Evolutionary conservation across 2,329 filamentous ascomycete species (phyloP), one percentile per base, ranked within the genome.

Genomic region (Coniochaeta prunicola): DNA sequence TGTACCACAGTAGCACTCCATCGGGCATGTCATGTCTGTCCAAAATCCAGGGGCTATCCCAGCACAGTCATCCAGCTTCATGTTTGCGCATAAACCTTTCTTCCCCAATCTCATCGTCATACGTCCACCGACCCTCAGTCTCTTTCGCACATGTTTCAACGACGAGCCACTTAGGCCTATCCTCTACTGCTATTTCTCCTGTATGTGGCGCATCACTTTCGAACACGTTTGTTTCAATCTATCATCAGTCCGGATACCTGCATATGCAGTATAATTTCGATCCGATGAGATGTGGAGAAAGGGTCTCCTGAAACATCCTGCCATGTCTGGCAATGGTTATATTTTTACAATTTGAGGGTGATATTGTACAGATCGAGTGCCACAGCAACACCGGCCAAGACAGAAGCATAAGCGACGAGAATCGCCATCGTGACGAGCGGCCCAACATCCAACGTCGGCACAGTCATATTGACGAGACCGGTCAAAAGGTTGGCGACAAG

Each of bases 401-500:
- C 74, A 2, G 77, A 81, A 56, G 87, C 87, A 72, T 97, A 97
- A 5, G 72, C 83, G 24, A 91, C 73, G 63, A 99, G 72, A 34
- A 97, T 85, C 0, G 72, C 86, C 84, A 96, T 90, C 0, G 92
- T 84, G 59, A 76, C 71, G 3, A 81, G 66, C 9, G 84, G 82
- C 4, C 79, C 80, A 63, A 89, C 85, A 69, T 93, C 82, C 63
- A 97, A 74, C 2, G 94, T 99, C 40, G 88, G 87, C 58, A 97
- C 73, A 4, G 87, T 90, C 80, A 99, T 79, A 71, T 99, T 99
- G 58, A 97, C 88, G 17, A 91, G 69, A 0, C 94, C 94, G 0
- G 94, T 99, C 62, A 96, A 73, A 53, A 99, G 73, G 69, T 99
- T 99, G 2, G 94, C 92, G 38, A 92, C 68, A 60, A 99, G 73